Evolutionary conservation across 768 basidiomycete genomes (phyloP), one percentile per base, ranked within the genome.

Genomic region (Dioszegia hungarica): DNA sequence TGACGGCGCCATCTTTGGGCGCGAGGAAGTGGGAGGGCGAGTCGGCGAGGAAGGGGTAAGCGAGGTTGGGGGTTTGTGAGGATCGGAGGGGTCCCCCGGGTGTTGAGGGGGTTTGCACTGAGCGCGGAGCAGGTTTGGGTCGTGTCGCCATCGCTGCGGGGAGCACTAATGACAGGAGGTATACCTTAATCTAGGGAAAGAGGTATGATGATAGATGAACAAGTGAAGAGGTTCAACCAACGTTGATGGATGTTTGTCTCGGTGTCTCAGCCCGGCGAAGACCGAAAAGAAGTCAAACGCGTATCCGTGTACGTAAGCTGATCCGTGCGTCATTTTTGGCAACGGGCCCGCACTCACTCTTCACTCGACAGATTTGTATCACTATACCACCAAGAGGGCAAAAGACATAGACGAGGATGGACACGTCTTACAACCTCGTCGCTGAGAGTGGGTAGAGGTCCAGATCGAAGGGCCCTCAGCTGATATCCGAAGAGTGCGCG

Each of bases 371-470:
- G n/a, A n/a, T n/a, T n/a, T n/a, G n/a, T n/a, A n/a, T n/a, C n/a
- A n/a, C n/a, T n/a, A n/a, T n/a, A n/a, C n/a, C n/a, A n/a, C n/a
- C n/a, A n/a, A n/a, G n/a, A n/a, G n/a, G n/a, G n/a, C n/a, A n/a
- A n/a, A n/a, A n/a, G n/a, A n/a, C n/a, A n/a, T n/a, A n/a, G n/a
- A n/a, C n/a, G n/a, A n/a, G n/a, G 3, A 75, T 75, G 74, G 74
- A 75, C 57, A 58, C 72, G 17, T 71, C 72, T 11, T 75, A 68
- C 37, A 70, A 75, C 43, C 47, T 67, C 10, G 74, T 75, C 14
- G 74, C 74, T 2, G 69, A 72, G 40, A 75, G 73, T 75, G 52
- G 60, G 70, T 62, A 43, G n/a, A 17, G 11, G 9, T 50, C 27
- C 3, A 41, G 37, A 20, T 15, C 11, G 50, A 43, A 45, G 57